Evolutionary conservation across 805 yeast genomes (phyloP).

Genomic region (Blastobotrys terrestris): DNA sequence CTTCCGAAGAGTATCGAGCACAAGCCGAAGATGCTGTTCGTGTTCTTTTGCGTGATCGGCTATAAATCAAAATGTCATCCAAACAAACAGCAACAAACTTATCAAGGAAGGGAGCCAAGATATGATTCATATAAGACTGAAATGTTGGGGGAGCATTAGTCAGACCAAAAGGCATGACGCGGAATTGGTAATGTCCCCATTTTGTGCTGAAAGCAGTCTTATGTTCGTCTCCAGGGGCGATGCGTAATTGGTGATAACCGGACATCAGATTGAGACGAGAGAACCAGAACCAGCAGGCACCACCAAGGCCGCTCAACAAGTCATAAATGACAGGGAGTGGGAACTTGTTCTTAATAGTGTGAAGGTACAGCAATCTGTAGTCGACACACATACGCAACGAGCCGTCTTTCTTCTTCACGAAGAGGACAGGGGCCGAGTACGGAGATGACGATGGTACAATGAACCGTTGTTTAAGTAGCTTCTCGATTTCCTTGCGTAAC

Average conservation of each 20-base stretch:
- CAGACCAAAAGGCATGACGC: slow-evolving; percentile 27
- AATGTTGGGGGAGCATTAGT: slow-evolving; percentile 26
- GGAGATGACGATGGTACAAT: slow-evolving; percentile 11
- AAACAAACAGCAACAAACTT: slow-evolving; percentile 16
- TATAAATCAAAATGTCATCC: slow-evolving; percentile 21
- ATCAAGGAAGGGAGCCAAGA: slow-evolving; percentile 5
- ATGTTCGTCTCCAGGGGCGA: neutral
- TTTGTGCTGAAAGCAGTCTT: slow-evolving; percentile 19
- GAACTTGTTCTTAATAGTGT: slow-evolving; percentile 16
- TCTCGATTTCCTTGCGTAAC: neutral
- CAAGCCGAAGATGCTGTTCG: neutral
- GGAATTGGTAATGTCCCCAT: slow-evolving; percentile 21
- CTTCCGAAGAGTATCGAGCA: neutral
- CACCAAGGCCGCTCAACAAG: slow-evolving; percentile 13
- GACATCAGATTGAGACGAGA: slow-evolving; percentile 18
- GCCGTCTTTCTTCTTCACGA: slow-evolving; percentile 20
- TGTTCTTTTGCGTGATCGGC: slow-evolving; percentile 14
- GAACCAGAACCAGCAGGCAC: slow-evolving; percentile 4
- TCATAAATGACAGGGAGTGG: slow-evolving; percentile 16
- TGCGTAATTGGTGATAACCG: slow-evolving; percentile 19
- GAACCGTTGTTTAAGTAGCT: slow-evolving; percentile 1
- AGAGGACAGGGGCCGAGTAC: slow-evolving; percentile 15
- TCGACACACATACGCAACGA: slow-evolving; percentile 19
- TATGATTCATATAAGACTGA: slow-evolving; percentile 12
- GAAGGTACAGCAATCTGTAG: slow-evolving; percentile 15